Base-by-base conservation (phyloP, 176 grass and related monocot species). In the Oryza glaberrima region DNA sequence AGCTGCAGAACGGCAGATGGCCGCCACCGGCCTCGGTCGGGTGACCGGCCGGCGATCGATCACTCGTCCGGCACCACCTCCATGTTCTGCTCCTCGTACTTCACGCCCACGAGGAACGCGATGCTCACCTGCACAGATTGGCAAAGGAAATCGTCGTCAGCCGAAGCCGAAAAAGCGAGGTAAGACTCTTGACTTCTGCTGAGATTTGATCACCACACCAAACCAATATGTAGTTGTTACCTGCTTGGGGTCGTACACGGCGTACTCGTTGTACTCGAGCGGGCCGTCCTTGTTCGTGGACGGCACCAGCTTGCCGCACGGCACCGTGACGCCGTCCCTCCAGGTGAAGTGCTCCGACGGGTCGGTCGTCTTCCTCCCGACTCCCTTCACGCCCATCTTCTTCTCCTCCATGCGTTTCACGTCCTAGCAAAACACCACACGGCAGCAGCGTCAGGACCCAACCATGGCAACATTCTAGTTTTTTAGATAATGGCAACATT, bases 231-330 rank as follows among this genome's bases (percentile, higher is more conserved):
- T 32, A 32, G 30, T 32, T 32, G 30, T 32, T 32, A 95, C 95
- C 89, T 95, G 91, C 46, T 94, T 95, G 0, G 93, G 93, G 52
- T 98, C 77, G 19, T 94, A 98, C 47, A 95, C 93, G 3, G 91
- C 89, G 11, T 90, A 98, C 69, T 95, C 89, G n/a, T 87, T 94
- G 66, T 95, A 94, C 60, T 98, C 96, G 2, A 98, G 81, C 13
- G 89, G 87, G 49, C 93, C 90, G 0, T 90, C 81, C 63, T 85
- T 72, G 35, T 92, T 90, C 60, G 74, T 75, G 1, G 96, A 98
- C 6, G 89, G 89, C 77, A 95, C 73, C 45, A 98, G 76, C 23
- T 81, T 86, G 56, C 96, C 96, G 34, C 91, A 95, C 20, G 96
- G 96, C 73, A 95, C 93, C 73, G 73, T 95, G 5, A 98, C 82